Evolutionary conservation across 1,139 yeast species (phyloP).

Genomic region (Yamadazyma conglobata): DNA sequence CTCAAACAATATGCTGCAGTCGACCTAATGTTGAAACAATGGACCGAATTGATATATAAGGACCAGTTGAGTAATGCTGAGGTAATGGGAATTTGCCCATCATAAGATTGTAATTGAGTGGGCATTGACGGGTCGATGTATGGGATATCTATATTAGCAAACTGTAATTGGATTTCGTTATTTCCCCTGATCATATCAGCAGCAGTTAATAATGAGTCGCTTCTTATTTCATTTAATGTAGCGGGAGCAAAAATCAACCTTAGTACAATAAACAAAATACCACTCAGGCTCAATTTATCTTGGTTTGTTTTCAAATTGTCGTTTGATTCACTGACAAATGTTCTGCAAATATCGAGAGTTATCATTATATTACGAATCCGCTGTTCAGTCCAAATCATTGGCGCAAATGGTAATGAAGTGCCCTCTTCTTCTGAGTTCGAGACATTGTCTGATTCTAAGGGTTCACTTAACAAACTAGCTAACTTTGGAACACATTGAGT

Average conservation of each 20-base stretch:
- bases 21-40: constrained; percentile 73
- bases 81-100: constrained; percentile 57
- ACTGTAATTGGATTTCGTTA: constrained; percentile 58
- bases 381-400: constrained; percentile 70
- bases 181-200: constrained; percentile 74
- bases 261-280: constrained; percentile 62
- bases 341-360: constrained; percentile 67
- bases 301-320: constrained; percentile 65
- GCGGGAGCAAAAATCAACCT: constrained; percentile 63
- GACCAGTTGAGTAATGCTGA: constrained; percentile 82
- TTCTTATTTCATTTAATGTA: constrained; percentile 62
- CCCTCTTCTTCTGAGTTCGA: constrained; percentile 16
- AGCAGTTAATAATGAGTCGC: constrained; percentile 65
- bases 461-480: constrained; percentile 60
- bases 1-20: constrained; percentile 66
- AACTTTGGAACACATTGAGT: constrained; percentile 72
- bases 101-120: constrained; percentile 33
- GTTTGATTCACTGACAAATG: constrained; percentile 74
- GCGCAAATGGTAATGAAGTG: constrained; percentile 18
- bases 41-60: constrained; percentile 73
- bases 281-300: constrained; percentile 54
- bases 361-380: constrained; percentile 62
- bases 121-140: constrained; percentile 82
- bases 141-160: constrained; percentile 86
- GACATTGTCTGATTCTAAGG: constrained; percentile 33